Evolutionary conservation across 2,329 filamentous ascomycete genomes (phyloP), one percentile per base, ranked within the genome.

Genomic region (Paramyrothecium roridum): DNA sequence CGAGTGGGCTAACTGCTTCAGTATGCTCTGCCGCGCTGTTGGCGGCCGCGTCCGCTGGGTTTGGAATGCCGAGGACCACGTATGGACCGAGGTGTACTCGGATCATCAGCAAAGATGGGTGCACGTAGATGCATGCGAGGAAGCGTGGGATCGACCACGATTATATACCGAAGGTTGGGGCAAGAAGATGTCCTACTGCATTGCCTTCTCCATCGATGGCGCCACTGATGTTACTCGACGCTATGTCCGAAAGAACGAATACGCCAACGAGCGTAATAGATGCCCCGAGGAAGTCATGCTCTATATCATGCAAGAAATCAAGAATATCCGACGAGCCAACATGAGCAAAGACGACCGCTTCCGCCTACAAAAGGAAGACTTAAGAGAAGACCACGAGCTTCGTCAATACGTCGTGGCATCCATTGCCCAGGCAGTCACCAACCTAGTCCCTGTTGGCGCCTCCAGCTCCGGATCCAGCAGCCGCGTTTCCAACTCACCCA

Each of bases 1-100:
- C 58, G 95, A 99, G 76, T 98, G 95, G 92, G 92, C 91, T 62
- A 98, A 97, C 75, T 97, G 93, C 80, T 99, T 99, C 76, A 93
- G 89, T 76, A 98, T 98, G 95, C 82, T 99, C 52, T 98, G 93
- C 78, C 86, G 93, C 57, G 95, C 95, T 4, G 86, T 98, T 16
- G 93, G 93, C 51, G 90, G 89, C 57, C 85, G 93, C 58, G 92
- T 97, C 22, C 86, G 95, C 66, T 99, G 95, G 95, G 89, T 99
- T 12, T 99, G 95, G 95, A 98, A 98, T 64, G 88, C 89, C 30
- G 95, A 98, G 73, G 95, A 98, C 70, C 91, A 97, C 67, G 91
- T 97, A 23, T 99, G 95, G 95, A 96, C 93, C 1, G 95, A 98
- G 66, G 89, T 98, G 16, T 99, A 96, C 76, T 97, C 93, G 2